Base-by-base conservation (phyloP, 345 rosid genomes). In the Salix arbutifolia region DNA sequence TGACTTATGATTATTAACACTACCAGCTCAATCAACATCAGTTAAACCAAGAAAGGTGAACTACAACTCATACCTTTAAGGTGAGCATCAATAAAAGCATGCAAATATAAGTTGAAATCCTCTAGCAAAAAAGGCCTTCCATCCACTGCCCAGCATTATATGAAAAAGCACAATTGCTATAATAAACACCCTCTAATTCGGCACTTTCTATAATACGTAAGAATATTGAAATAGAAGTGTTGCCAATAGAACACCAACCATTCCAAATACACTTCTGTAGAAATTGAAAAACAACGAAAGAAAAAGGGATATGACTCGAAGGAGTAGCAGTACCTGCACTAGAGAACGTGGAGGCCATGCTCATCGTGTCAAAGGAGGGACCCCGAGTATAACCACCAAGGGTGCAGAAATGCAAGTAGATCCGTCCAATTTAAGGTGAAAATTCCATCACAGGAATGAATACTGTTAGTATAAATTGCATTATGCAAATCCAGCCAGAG, bases 321-420 rank as follows among this genome's bases (percentile, higher is more conserved):
- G 58, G 70, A 61, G 75, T 35, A 83, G 85, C 76, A 88, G 89
- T 86, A 73, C 61, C 79, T 82, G 91, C 96, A 90, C 91, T 86
- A 85, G 81, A 28, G 66, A 75, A 82, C 86, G 89, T 83, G 94
- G 90, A 88, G 78, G 80, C 82, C 79, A 78, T 58, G 85, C 82
- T 81, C 85, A 87, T 84, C 79, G 77, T 89, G 85, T 86, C 83
- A 79, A 69, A 79, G 76, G 78, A 76, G 85, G 98, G 86, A 14
- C 75, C 92, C 93, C 91, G 77, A 70, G 83, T 56, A 50, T 65
- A 77, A 53, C 91, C 95, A 94, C 86, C 87, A 46, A 72, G 91
- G 90, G 85, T 69, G 89, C 96, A 86, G 69, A 86, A 77, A 67
- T 81, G 82, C 84, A 82, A 81, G 83, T 84, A 80, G 88, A 83